These are phyloP conservation scores for Spergularia bocconei DNA, from an alignment of 148 eudicot genomes.

Conservation along the genomic window DNA sequence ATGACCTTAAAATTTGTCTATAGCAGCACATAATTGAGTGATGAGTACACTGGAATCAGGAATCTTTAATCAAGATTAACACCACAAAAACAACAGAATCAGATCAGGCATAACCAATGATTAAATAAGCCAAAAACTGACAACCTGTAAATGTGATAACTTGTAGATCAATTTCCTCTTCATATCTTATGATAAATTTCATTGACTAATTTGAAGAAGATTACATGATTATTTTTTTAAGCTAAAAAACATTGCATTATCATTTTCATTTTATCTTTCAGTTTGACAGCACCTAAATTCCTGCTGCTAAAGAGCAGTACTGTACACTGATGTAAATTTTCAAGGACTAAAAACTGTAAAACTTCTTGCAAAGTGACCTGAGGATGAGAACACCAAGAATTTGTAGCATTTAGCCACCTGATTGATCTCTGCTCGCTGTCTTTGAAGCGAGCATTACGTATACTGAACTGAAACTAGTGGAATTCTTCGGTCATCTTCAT, in stretches of 20 bases:
- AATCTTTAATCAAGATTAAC: neutral
- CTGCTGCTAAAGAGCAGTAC: constrained; percentile 7
- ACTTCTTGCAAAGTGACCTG: constrained; percentile 8
- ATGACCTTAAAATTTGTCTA: neutral
- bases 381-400: neutral
- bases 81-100: constrained; percentile 5
- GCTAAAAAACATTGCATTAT: constrained; percentile 3
- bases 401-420: neutral
- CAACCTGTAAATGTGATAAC: constrained; percentile 19
- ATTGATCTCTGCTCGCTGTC: constrained; percentile 4
- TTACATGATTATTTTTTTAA: constrained; percentile 17
- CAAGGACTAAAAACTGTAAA: neutral
- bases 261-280: neutral
- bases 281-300: constrained; percentile 3
- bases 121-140: constrained; percentile 10
- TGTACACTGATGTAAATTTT: constrained; percentile 6
- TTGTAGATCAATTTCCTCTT: neutral
- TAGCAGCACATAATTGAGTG: constrained; percentile 2
- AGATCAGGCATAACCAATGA: neutral
- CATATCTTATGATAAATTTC: constrained; percentile 13
- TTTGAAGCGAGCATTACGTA: constrained; percentile 7
- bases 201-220: constrained; percentile 10
- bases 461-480: neutral
- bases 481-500: constrained; percentile 5
- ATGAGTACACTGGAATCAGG: constrained; percentile 6